phyloP scores from a whole-genome alignment of 2,329 filamentous ascomycete genomes.

The Rhinocladiella similis region DNA sequence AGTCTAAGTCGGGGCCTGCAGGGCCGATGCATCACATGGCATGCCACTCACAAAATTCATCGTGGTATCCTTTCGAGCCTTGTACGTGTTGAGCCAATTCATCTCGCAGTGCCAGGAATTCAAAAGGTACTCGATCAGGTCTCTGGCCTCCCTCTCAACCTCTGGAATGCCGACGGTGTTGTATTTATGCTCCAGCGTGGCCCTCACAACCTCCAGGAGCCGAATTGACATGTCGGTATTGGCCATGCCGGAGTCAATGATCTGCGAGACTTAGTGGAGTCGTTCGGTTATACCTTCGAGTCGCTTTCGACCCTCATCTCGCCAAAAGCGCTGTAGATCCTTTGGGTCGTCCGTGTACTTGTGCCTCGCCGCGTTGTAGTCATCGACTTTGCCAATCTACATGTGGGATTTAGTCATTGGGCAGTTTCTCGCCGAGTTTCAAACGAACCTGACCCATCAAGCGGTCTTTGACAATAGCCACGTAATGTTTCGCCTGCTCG shows the following conservation, averaged over 20 bases:
- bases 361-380: conserved; percentile 22
- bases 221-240: conserved; percentile 33
- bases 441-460: not conserved
- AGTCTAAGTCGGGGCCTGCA: not conserved
- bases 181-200: conserved; percentile 20
- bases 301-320: not conserved
- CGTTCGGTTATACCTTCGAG: conserved; percentile 27
- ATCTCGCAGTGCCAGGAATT: conserved; percentile 33
- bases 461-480: not conserved
- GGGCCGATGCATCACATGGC: too few species aligned
- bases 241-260: conserved; percentile 32
- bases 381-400: conserved; percentile 28
- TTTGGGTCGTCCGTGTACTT: conserved; percentile 26
- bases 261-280: conserved; percentile 34
- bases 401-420: not conserved
- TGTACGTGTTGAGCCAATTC: conserved; percentile 32
- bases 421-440: not conserved
- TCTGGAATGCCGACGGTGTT: conserved; percentile 16
- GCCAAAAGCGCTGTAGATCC: conserved; percentile 19
- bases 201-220: conserved; percentile 18
- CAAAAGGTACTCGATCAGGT: conserved; percentile 31
- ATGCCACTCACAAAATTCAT: conserved; percentile 20
- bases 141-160: conserved; percentile 4
- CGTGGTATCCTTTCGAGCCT: conserved; percentile 30
- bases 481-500: conserved; percentile 4